Conservation (phyloP, 768 basidiomycete genomes). For the Suillus bovinus region DNA sequence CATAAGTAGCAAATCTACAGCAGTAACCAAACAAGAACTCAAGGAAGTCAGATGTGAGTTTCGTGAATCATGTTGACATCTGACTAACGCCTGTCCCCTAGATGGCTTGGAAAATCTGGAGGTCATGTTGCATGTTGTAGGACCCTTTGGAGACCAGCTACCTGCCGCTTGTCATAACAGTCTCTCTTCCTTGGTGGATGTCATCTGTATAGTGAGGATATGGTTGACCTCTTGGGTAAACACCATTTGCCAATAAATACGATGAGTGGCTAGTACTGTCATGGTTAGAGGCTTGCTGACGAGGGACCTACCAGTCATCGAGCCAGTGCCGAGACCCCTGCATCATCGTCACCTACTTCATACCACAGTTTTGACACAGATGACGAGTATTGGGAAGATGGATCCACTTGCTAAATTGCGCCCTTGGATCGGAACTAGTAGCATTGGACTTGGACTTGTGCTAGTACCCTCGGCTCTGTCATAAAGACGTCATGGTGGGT, state of each 20-base stretch:
- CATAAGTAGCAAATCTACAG: slow-evolving; percentile 50
- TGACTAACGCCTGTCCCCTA: slow-evolving; percentile 30
- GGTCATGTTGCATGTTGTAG: slow-evolving; percentile 81
- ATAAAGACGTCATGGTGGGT: too few species aligned
- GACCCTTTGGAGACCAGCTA: slow-evolving; percentile 78
- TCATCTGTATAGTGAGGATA: too few species aligned
- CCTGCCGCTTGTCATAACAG: slow-evolving; percentile 79
- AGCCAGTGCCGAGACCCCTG: background rate
- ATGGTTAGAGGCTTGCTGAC: slow-evolving; percentile 6
- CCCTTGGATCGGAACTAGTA: too few species aligned
- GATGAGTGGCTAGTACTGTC: too few species aligned
- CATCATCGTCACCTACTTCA: slow-evolving; percentile 1
- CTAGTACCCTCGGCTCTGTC: too few species aligned
- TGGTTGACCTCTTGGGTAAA: too few species aligned
- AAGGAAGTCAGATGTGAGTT: slow-evolving; percentile 65
- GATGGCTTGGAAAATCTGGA: slow-evolving; percentile 92
- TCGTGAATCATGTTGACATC: background rate
- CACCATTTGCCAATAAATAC: too few species aligned
- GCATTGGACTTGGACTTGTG: too few species aligned
- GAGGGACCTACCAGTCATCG: background rate
- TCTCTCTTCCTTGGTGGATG: too few species aligned
- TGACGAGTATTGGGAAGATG: background rate
- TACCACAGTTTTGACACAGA: slow-evolving; percentile 8
- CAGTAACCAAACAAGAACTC: slow-evolving; percentile 70
- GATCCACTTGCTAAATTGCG: background rate